Evolutionary conservation across 139 green algal species (phyloP), one percentile per base, ranked within the genome.

Genomic region (Haematococcus lacustris): DNA sequence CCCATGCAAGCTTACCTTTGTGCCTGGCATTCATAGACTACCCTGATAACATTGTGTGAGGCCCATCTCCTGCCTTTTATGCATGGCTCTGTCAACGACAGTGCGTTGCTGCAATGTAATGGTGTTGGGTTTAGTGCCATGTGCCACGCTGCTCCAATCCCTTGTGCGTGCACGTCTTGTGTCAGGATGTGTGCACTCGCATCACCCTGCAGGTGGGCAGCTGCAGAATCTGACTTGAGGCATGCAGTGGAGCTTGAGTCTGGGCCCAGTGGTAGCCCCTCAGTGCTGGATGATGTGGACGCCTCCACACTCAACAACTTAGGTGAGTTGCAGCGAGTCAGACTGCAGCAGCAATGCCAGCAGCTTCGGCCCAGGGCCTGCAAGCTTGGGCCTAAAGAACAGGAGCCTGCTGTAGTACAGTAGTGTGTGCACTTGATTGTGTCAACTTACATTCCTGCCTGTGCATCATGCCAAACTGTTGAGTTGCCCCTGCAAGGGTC

Each of bases 291-390:
- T 21, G 25, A 28, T 2, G 69, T 74, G 37, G 69, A 74, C 26
- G 26, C 69, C 3, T 53, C 37, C 25, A 53, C 37, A 7, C 51
- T 74, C 35, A 74, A 74, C 51, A 74, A 74, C 37, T 51, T 74
- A n/a, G 69, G 68, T 73, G 33, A 17, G 28, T 66, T 13, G 17
- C 26, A 13, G 17, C 30, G 25, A 25, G 23, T 66, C 17, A n/a
- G n/a, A n/a, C 57, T 33, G n/a, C n/a, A n/a, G n/a, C n/a, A 38
- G 6, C 25, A 30, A 32, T 25, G 57, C 57, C 26, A 35, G 6
- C 23, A 30, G 57, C 21, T 13, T 66, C 25, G 26, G 25, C 57
- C 25, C 26, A 66, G 23, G 25, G n/a, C n/a, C n/a, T n/a, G n/a
- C n/a, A n/a, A n/a, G n/a, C n/a, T n/a, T n/a, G n/a, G n/a, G n/a